Base-by-base conservation (phyloP, 1,139 yeast genomes). In the Martiniozyma asiatica region DNA sequence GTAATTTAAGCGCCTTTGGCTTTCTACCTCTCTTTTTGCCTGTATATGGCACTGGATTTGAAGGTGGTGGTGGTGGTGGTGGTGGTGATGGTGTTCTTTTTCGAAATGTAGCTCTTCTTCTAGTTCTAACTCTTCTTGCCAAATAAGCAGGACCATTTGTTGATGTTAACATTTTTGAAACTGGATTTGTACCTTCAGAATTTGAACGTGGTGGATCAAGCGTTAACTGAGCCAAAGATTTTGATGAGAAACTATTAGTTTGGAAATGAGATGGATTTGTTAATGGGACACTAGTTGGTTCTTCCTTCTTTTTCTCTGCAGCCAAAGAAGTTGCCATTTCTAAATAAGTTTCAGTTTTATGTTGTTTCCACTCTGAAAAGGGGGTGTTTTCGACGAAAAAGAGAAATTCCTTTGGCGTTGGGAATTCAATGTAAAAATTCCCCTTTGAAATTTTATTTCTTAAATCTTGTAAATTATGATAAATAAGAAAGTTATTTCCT, bases 1-100 rank as follows among this genome's bases (percentile, higher is more conserved):
- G n/a, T 21, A 30, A 24, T 14, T 24, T 21, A 9, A 25, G 28
- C 8, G 25, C 10, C 18, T 30, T 30, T 11, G 32, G 32, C 15
- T 30, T 30, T 13, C 32, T 20, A 11, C 32, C 32, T 22, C 32
- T 30, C 32, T 30, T 30, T 14, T 30, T 30, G n/a, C 32, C 32
- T 8, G 25, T 30, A 20, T 25, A 30, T 10, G 32, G 32, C 14
- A 18, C 27, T 10, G 22, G 24, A 15, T 10, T 18, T 7, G 25
- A 8, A 15, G 23, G 18, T 6, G 25, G 11, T 4, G 27, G 8
- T n/a, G 30, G 22, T 4, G 27, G 28, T 4, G 31, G 22, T 5
- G 32, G 32, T 13, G 27, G 17, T 17, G 18, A 17, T 6, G 18
- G 18, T 6, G 18, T 6, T 6, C 7, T 6, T 17, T 17, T 17